Conservation (phyloP, 139 green algal genomes). For the Chlorella sp. region DNA sequence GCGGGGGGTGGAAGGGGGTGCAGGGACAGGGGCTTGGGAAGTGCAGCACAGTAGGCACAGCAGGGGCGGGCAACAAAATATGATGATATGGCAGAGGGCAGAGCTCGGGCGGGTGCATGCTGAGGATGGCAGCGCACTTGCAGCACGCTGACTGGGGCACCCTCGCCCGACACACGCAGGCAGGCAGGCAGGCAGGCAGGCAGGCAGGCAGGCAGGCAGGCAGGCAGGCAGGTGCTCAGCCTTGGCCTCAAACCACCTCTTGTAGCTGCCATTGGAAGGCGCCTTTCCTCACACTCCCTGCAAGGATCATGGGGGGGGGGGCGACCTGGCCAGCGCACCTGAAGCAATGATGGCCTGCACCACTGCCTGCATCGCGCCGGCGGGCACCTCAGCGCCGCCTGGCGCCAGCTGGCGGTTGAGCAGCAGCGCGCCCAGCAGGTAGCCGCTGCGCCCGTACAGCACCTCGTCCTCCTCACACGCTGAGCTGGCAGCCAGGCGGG, state of each 20-base stretch:
- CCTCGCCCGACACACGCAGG: no score
- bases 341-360: constrained; percentile 1
- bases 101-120: no score
- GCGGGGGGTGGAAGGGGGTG: no score
- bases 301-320: no score
- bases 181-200: neutral
- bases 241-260: no score
- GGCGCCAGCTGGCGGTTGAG: constrained; percentile 7
- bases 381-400: neutral
- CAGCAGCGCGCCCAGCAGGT: constrained; percentile 25
- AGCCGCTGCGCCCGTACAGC: neutral
- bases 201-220: neutral
- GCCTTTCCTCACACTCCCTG: no score
- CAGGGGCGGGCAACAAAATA: neutral
- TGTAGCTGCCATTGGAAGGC: no score
- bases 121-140: neutral
- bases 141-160: no score
- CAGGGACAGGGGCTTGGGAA: no score
- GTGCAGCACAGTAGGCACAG: neutral
- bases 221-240: no score
- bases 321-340: neutral
- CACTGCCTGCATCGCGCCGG: neutral
- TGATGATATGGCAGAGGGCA: neutral
- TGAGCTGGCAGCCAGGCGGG: neutral
- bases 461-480: constrained; percentile 25